Evolutionary conservation across 2,329 filamentous ascomycete species (phyloP), one percentile per base, ranked within the genome.

Genomic region (Ophiostoma pallidulum): DNA sequence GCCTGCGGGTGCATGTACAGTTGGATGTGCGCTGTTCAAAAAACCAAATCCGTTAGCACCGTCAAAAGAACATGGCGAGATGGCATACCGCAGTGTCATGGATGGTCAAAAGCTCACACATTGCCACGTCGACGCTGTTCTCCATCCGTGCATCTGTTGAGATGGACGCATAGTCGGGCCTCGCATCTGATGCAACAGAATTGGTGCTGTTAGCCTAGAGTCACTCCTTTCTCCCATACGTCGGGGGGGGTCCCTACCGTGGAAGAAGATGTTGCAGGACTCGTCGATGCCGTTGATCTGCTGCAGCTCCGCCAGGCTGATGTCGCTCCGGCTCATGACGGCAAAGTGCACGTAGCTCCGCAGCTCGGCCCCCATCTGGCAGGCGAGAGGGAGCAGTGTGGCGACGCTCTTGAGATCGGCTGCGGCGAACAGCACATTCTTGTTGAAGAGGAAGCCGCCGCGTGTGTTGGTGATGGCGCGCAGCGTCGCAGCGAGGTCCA

Each of bases 321-420:
- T 75, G 12, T 82, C 75, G 51, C 81, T 83, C 50, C 83, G 75
- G 42, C 89, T 84, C 66, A 94, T 75, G 4, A 97, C 66, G 0
- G 78, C 83, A 60, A 94, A 83, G 62, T 97, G 91, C 8, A 96
- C 88, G 53, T 80, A 74, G 58, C 80, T 94, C 50, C 75, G 71
- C 48, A 76, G 72, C 63, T 80, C 74, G 19, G 64, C 63, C 7
- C 81, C 82, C 90, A 96, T 96, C 57, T 86, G 78, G 63, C 92
- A 97, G 6, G 90, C 87, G 60, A 95, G 71, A 0, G 89, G 88
- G 28, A 95, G 68, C 45, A 96, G 62, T 28, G 76, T 75, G 0
- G 86, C 75, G 14, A 81, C 78, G 59, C 86, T 92, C 61, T 77
- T 77, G 43, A 94, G 65, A 51, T 75, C 89, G 0, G 86, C 82